Base-by-base conservation (phyloP, 306 rosid genomes). In the Glycine latifolia region DNA sequence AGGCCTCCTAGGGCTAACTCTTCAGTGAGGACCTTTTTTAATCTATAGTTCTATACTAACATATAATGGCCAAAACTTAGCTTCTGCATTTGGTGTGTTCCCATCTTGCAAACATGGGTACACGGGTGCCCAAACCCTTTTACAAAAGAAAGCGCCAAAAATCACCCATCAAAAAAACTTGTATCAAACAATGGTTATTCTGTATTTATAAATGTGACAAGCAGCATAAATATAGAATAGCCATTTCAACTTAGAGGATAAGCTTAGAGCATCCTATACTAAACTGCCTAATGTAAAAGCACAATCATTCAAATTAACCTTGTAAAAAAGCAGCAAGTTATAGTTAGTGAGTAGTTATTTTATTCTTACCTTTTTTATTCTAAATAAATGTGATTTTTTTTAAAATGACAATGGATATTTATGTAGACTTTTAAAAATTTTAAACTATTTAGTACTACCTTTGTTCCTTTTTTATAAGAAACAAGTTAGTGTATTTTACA, bases 1-100 rank as follows among this genome's bases (percentile, higher is more conserved):
- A 92, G 97, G 89, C 98, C 97, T 67, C 97, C 95, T 70, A 89
- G 99, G 94, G 63, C 78, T 80, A 89, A 73, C 83, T 83, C 95
- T 72, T 54, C 91, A 44, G 99, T 95, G 82, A 95, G 99, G 50
- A 76, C 55, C 61, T 39, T 73, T 63, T 59, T 74, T 66, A 84
- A 58, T 78, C 26, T 71, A 13, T n/a, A 59, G n/a, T 84, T 83
- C 72, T 58, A 14, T 79, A 63, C 62, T 54, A 47, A 66, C 41
- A 73, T 73, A 47, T 56, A 73, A 66, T 58, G 31, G 50, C 50
- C 59, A 67, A 81, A 78, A 61, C 58, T 76, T 50, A 62, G 37
- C 46, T 79, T 79, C 37, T 33, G 62, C 2, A 1, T 52, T 67
- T 75, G 70, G 66, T 68, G 4, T 41, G 55, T 70, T 69, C 44